These are phyloP conservation scores for Asparagopsis taxiformis DNA, from an alignment of 31 red algal species.

Conservation along the genomic window DNA sequence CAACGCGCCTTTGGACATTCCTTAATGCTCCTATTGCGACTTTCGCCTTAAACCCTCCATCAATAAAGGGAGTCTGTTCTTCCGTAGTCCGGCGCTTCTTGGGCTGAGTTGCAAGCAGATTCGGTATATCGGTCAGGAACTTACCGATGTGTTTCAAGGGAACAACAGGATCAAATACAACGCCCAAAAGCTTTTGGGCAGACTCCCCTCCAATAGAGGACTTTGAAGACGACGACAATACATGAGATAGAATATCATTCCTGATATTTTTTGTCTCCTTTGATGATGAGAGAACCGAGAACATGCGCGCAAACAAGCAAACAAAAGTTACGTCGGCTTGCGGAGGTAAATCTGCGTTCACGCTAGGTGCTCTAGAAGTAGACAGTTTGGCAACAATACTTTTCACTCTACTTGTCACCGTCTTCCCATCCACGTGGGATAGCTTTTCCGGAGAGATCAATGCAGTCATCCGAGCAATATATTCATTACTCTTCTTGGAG, in stretches of 20 bases:
- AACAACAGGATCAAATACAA: background rate
- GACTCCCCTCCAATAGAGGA: constrained; percentile 12
- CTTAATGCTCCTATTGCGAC: background rate
- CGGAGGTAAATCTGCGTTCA: background rate
- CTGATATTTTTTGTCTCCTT: background rate
- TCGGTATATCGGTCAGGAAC: background rate
- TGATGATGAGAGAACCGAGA: background rate
- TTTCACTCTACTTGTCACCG: background rate
- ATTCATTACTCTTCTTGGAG: background rate
- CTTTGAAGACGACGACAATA: constrained; percentile 1
- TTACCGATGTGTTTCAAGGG: background rate
- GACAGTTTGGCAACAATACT: background rate
- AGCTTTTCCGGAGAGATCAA: background rate
- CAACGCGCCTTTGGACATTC: background rate
- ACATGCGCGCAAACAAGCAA: background rate
- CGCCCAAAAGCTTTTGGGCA: background rate
- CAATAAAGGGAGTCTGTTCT: background rate
- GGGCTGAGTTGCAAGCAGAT: background rate
- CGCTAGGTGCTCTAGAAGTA: background rate
- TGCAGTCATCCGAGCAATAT: background rate
- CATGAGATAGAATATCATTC: background rate
- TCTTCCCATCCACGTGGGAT: background rate
- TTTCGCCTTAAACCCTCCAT: background rate
- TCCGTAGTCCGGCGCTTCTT: background rate
- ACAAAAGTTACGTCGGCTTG: background rate